These are phyloP conservation scores for Cenococcum geophilum DNA, from an alignment of 495 filamentous ascomycete genomes.

Conservation along the genomic window DNA sequence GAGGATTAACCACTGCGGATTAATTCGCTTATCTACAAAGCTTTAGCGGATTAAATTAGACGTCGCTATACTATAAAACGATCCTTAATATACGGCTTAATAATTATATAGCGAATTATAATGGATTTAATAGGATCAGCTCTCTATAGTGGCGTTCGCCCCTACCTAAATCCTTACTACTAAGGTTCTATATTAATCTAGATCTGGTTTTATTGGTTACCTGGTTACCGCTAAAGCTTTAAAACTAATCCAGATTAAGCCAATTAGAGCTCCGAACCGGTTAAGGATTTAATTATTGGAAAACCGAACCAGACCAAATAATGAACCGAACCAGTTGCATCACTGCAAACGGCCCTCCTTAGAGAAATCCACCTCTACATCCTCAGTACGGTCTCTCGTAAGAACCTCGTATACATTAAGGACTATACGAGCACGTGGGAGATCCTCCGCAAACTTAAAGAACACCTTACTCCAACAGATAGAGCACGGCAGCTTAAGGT, in stretches of 20 bases:
- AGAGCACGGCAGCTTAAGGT: too few relatives aligned
- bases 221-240: too few relatives aligned
- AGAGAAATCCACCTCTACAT: not conserved
- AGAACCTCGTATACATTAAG: too few relatives aligned
- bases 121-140: not conserved
- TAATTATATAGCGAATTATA: not conserved
- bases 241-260: not conserved
- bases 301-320: not conserved
- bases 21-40: not conserved
- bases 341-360: too few relatives aligned
- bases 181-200: too few relatives aligned
- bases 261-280: not conserved
- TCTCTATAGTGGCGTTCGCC: not conserved
- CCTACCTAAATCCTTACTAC: too few relatives aligned
- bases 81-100: not conserved
- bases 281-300: not conserved
- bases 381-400: too few relatives aligned
- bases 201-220: too few relatives aligned
- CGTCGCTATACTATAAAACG: not conserved
- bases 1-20: not conserved
- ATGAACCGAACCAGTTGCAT: not conserved
- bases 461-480: too few relatives aligned
- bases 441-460: too few relatives aligned
- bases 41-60: not conserved
- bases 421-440: too few relatives aligned